Evolutionary conservation across 129 eudicot species (phyloP).

Genomic region (Chrysanthemum makinoi): DNA sequence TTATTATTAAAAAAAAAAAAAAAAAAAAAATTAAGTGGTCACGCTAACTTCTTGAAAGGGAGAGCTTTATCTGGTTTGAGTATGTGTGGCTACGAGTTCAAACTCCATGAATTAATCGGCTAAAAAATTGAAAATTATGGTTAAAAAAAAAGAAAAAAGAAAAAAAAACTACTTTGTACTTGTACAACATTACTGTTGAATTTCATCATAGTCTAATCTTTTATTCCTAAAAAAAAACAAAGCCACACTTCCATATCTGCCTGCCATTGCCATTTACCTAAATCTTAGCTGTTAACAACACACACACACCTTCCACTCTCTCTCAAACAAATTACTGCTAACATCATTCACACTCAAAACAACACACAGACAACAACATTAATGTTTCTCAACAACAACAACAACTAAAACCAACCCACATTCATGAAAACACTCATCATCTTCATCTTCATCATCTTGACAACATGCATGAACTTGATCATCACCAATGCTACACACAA

Average conservation of each 20-base stretch:
- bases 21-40: no score
- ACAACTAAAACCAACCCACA: not conserved
- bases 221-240: no score
- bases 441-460: constrained; percentile 20
- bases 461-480: constrained; percentile 24
- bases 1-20: no score
- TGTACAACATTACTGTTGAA: no score
- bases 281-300: constrained; percentile 30
- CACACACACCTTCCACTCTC: not conserved
- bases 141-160: no score
- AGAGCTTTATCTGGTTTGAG: no score
- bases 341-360: constrained; percentile 28
- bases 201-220: no score
- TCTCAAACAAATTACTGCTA: constrained; percentile 19
- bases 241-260: not conserved
- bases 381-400: constrained; percentile 19
- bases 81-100: no score
- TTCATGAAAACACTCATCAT: constrained; percentile 33
- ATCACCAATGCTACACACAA: constrained; percentile 23
- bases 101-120: no score
- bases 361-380: constrained; percentile 2
- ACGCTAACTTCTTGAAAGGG: no score
- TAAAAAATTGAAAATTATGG: no score
- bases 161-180: no score
- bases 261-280: constrained; percentile 32